phyloP scores from a whole-genome alignment of 2,329 filamentous ascomycete genomes.

The Neopestalotiopsis rosae region DNA sequence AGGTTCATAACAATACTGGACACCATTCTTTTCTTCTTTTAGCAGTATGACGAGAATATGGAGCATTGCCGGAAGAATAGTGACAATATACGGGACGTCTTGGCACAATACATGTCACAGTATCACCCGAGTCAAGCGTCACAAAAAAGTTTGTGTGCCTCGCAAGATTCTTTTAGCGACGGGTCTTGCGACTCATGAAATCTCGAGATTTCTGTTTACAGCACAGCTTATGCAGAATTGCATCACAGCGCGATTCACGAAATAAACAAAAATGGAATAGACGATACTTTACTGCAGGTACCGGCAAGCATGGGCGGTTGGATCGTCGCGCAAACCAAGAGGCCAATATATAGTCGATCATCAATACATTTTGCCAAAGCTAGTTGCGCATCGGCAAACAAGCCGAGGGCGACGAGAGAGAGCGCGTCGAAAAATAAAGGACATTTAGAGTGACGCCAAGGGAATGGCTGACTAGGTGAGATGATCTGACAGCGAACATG shows the following conservation, averaged over 20 bases:
- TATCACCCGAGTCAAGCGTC: slow-evolving; percentile 1
- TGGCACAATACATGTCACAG: slow-evolving; percentile 1
- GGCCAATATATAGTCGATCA: neutral
- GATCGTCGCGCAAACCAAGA: neutral
- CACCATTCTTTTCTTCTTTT: neutral
- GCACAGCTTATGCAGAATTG: neutral
- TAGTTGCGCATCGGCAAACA: neutral
- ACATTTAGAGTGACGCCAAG: neutral
- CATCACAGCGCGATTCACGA: neutral
- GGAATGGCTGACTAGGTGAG: neutral
- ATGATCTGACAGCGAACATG: neutral
- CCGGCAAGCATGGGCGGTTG: neutral
- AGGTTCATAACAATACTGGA: too few species aligned
- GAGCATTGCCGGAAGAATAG: neutral
- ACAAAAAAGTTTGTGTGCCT: neutral
- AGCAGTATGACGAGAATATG: neutral
- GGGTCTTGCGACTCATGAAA: neutral
- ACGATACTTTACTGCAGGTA: neutral
- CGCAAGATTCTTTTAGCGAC: neutral
- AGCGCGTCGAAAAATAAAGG: neutral
- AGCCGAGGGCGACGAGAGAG: neutral
- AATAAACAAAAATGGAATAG: neutral
- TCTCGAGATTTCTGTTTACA: neutral
- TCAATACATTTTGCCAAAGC: neutral
- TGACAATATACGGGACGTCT: neutral